A percentile compares a stretch with the other conserved stretches of the same genome.
phyloP scores from a whole-genome alignment of 2,329 filamentous ascomycete genomes.

The Penicillium sp. region DNA sequence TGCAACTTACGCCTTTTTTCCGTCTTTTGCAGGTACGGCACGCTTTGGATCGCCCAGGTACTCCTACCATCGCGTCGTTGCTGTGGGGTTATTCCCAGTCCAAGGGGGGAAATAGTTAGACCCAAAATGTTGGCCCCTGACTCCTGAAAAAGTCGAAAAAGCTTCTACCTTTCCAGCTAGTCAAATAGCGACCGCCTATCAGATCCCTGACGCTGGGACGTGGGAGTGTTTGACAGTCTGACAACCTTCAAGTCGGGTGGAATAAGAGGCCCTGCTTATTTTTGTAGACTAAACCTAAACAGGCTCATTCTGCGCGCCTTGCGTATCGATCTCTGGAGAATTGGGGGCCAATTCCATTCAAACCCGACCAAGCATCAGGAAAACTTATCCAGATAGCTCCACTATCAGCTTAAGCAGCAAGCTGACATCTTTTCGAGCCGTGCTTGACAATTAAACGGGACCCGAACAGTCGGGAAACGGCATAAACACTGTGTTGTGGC shows the following conservation, averaged over 20 bases:
- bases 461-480: not conserved
- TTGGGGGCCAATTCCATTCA: not conserved
- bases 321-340: not conserved
- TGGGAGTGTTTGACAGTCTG: not conserved
- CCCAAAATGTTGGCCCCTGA: too few relatives aligned
- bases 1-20: constrained; percentile 14
- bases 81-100: not conserved
- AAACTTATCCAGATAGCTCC: not conserved
- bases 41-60: constrained; percentile 9
- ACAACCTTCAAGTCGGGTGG: not conserved
- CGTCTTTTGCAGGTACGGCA: constrained; percentile 11
- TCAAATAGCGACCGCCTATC: not conserved
- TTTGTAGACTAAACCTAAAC: constrained; percentile 1
- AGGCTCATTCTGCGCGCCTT: constrained; percentile 1
- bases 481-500: too few relatives aligned
- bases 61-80: constrained; percentile 5
- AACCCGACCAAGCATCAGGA: not conserved
- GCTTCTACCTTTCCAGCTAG: not conserved
- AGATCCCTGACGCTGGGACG: too few relatives aligned
- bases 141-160: not conserved
- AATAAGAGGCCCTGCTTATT: too few relatives aligned
- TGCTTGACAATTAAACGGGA: not conserved
- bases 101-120: not conserved
- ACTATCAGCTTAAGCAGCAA: too few relatives aligned
- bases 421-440: not conserved